Evolutionary conservation across 139 green algal species (phyloP).

Genomic region (Picochlorum sp.): DNA sequence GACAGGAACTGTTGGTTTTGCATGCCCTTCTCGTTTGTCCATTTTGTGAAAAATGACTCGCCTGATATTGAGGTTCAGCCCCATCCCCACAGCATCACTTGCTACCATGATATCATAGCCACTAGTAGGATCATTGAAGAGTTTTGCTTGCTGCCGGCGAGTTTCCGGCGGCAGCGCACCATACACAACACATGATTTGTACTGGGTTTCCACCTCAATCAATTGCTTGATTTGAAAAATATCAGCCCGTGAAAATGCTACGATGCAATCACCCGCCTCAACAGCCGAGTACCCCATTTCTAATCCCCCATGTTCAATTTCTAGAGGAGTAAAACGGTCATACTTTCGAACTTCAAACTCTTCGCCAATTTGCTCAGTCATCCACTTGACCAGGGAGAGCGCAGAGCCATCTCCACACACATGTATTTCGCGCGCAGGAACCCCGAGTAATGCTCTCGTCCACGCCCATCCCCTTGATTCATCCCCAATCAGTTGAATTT

Average conservation of each 20-base stretch:
- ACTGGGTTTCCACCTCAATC: conserved; percentile 43
- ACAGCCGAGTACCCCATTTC: conserved; percentile 31
- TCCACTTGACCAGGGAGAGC: conserved; percentile 57
- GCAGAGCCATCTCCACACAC: conserved; percentile 84
- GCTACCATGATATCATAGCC: conserved; percentile 80
- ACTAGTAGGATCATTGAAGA: conserved; percentile 79
- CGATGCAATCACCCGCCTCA: conserved; percentile 80
- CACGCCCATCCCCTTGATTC: conserved; percentile 81
- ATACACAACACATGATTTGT: conserved; percentile 69
- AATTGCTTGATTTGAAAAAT: conserved; percentile 69
- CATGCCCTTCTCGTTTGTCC: conserved; percentile 62
- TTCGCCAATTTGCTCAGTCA: conserved; percentile 56
- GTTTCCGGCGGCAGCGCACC: conserved; percentile 81
- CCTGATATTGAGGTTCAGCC: conserved; percentile 93
- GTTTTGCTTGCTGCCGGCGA: conserved; percentile 61
- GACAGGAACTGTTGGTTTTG: conserved; percentile 8
- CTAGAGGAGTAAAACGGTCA: conserved; percentile 22
- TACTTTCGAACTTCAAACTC: conserved; percentile 43
- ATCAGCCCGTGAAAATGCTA: conserved; percentile 79
- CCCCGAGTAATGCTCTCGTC: conserved; percentile 81
- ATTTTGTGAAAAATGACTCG: conserved; percentile 81
- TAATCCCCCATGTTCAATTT: conserved; percentile 22
- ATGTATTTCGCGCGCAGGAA: conserved; percentile 81
- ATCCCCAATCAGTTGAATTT: conserved; percentile 90
- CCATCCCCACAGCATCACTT: conserved; percentile 93